phyloP scores from a whole-genome alignment of 176 grass and related monocot genomes.

The Thinopyrum elongatum region DNA sequence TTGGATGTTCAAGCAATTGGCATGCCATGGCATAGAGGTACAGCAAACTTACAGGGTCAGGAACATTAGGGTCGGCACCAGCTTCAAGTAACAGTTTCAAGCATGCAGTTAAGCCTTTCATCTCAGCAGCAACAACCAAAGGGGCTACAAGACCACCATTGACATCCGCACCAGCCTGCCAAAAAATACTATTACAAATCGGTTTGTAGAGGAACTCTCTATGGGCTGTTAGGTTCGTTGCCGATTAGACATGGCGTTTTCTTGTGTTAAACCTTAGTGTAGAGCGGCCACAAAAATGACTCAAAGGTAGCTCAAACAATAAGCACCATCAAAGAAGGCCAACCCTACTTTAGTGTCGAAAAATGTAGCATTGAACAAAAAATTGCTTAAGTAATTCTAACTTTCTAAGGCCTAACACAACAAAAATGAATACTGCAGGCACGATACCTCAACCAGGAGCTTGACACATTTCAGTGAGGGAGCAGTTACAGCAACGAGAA shows the following conservation, averaged over 20 bases:
- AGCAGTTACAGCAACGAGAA: slow-evolving; percentile 13
- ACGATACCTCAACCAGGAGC: slow-evolving; percentile 31
- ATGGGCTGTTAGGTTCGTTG: background rate
- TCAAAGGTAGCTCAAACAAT: background rate
- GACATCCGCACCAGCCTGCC: slow-evolving; percentile 35
- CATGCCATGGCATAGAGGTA: background rate
- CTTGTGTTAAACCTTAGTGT: background rate
- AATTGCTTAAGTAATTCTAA: background rate
- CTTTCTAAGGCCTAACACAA: background rate
- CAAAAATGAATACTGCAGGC: background rate
- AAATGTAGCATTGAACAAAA: background rate
- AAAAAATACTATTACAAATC: background rate
- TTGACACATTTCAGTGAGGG: slow-evolving; percentile 34
- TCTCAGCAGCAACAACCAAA: background rate
- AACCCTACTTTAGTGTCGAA: background rate
- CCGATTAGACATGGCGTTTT: background rate
- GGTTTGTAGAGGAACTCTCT: background rate
- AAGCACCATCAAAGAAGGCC: background rate
- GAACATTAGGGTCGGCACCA: background rate
- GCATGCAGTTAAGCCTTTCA: background rate
- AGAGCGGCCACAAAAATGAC: background rate
- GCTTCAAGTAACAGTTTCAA: slow-evolving; percentile 19
- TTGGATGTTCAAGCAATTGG: background rate
- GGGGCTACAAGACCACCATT: slow-evolving; percentile 9
- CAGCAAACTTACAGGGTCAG: slow-evolving; percentile 9